Evolutionary conservation across 768 basidiomycete species (phyloP).

Genomic region (Chlorophyllum brunneum): DNA sequence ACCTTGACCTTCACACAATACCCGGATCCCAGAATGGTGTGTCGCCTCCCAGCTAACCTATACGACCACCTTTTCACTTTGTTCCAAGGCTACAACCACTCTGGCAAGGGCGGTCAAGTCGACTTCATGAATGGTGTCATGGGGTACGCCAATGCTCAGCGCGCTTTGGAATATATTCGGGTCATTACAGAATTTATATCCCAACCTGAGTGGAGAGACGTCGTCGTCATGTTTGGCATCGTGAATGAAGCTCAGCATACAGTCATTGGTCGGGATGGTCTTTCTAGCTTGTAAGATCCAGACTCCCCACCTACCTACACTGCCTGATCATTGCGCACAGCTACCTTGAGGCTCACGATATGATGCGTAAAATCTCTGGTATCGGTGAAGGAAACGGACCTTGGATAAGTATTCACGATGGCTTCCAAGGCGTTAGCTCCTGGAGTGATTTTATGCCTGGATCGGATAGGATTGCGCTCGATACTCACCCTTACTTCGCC

Average conservation of each 20-base stretch:
- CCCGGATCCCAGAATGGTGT: conserved; percentile 76
- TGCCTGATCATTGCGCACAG: conserved; percentile 25
- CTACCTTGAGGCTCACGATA: conserved; percentile 54
- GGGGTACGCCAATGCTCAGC: conserved; percentile 86
- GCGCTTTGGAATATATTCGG: conserved; percentile 75
- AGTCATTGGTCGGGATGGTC: conserved; percentile 50
- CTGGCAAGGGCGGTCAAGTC: conserved; percentile 53
- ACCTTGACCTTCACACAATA: conserved; percentile 73
- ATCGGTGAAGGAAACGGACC: conserved; percentile 63
- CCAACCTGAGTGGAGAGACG: conserved; percentile 68
- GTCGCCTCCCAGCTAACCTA: neutral
- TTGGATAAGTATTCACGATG: conserved; percentile 46
- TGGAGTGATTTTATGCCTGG: conserved; percentile 33
- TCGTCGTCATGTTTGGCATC: conserved; percentile 62
- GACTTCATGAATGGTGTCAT: conserved; percentile 74
- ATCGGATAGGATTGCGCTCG: conserved; percentile 38
- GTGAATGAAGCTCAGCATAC: conserved; percentile 55
- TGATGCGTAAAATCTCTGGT: conserved; percentile 72
- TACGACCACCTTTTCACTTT: neutral
- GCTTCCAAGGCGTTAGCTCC: conserved; percentile 38
- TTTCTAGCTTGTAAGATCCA: conserved; percentile 63
- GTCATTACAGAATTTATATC: conserved; percentile 77
- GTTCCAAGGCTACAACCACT: conserved; percentile 50
- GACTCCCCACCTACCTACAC: conserved; percentile 22
- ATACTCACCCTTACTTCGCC: conserved; percentile 40